Evolutionary conservation across 768 basidiomycete species (phyloP).

Genomic region (Asterophora lycoperdoides): DNA sequence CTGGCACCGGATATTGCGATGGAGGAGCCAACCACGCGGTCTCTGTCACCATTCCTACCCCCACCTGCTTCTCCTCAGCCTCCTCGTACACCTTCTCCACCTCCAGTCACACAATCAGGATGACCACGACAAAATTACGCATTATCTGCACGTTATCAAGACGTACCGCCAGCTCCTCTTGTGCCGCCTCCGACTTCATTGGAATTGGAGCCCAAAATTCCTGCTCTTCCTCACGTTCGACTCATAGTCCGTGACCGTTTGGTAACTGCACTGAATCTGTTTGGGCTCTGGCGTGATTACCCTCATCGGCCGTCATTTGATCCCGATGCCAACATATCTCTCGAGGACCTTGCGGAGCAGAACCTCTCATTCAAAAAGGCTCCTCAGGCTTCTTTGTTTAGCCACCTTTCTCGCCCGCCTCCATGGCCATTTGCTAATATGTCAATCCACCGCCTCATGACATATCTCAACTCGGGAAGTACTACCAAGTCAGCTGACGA

Average conservation of each 20-base stretch:
- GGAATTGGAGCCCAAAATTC: not conserved
- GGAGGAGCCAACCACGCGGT: no score
- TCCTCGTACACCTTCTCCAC: constrained; percentile 7
- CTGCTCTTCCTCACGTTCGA: constrained; percentile 9
- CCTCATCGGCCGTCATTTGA: no score
- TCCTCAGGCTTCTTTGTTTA: not conserved
- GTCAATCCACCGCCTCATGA: constrained; percentile 18
- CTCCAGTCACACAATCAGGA: constrained; percentile 13
- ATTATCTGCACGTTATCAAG: constrained; percentile 11
- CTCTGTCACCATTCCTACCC: not conserved
- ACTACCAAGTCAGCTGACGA: constrained; percentile 13
- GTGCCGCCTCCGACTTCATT: not conserved
- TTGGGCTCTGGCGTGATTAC: constrained; percentile 19
- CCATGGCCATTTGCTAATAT: constrained; percentile 18
- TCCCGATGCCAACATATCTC: constrained; percentile 16
- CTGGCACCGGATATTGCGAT: no score
- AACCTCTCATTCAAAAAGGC: not conserved
- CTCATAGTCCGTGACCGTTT: constrained; percentile 17
- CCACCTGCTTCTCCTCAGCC: constrained; percentile 3
- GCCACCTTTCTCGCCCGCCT: not conserved
- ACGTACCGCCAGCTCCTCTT: constrained; percentile 12
- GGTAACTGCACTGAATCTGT: constrained; percentile 16
- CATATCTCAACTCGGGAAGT: constrained; percentile 20
- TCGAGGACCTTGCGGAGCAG: constrained; percentile 10
- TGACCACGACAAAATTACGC: constrained; percentile 11